Conservation (phyloP, 768 basidiomycete genomes). For the Lanmaoa pseudosensibilis region DNA sequence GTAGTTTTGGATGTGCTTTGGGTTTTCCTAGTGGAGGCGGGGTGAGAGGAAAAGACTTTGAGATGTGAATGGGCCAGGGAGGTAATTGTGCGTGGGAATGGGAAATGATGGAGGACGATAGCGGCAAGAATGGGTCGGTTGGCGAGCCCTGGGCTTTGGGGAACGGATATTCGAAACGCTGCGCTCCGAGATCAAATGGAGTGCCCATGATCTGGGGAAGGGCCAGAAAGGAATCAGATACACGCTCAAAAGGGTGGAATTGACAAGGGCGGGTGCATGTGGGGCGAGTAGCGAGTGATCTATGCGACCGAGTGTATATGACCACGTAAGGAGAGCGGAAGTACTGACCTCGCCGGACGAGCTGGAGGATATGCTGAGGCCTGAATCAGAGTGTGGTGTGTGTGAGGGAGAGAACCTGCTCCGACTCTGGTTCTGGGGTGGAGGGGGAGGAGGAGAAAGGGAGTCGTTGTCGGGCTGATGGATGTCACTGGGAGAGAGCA, state of each 20-base stretch:
- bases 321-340: not conserved
- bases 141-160: conserved; percentile 32
- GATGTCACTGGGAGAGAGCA: conserved; percentile 21
- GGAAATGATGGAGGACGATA: conserved; percentile 22
- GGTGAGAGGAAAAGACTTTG: conserved; percentile 33
- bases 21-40: conserved; percentile 28
- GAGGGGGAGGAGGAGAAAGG: conserved; percentile 1
- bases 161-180: conserved; percentile 35
- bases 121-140: conserved; percentile 26
- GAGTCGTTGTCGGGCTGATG: conserved; percentile 10
- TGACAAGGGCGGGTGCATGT: not conserved
- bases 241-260: not conserved
- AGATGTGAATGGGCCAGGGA: conserved; percentile 27
- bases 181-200: conserved; percentile 35
- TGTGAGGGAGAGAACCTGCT: conserved; percentile 4
- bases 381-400: conserved; percentile 31
- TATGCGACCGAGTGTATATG: conserved; percentile 3
- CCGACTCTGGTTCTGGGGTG: not conserved
- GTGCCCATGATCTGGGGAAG: conserved; percentile 33
- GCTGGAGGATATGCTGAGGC: conserved; percentile 30
- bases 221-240: not conserved
- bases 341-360: conserved; percentile 33
- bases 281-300: conserved; percentile 5
- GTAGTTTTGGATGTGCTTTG: conserved; percentile 33
- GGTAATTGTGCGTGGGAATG: conserved; percentile 27